Evolutionary conservation across 257 asterid species (phyloP).

Genomic region (Capsicum chinense): DNA sequence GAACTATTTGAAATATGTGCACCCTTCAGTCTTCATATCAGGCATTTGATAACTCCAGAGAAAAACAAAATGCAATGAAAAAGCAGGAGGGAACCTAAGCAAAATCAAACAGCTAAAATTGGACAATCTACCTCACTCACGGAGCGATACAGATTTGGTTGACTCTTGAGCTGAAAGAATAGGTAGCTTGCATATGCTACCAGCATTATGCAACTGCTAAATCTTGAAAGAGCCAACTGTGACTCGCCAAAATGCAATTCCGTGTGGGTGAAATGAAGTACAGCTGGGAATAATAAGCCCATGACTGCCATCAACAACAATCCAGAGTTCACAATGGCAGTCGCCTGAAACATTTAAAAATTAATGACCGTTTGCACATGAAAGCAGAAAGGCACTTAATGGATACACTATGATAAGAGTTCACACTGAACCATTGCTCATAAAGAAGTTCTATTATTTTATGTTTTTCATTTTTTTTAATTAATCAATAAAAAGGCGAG

Average conservation of each 20-base stretch:
- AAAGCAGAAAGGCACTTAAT: background rate
- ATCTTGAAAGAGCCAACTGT: slow-evolving; percentile 89
- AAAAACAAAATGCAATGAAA: slow-evolving; percentile 17
- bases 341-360: slow-evolving; percentile 60
- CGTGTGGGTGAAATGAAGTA: slow-evolving; percentile 87
- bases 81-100: background rate
- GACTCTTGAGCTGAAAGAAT: slow-evolving; percentile 91
- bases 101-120: slow-evolving; percentile 16
- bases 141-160: slow-evolving; percentile 54
- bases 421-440: background rate
- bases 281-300: slow-evolving; percentile 94
- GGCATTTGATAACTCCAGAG: background rate
- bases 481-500: slow-evolving; percentile 29
- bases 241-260: slow-evolving; percentile 88
- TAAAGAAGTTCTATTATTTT: background rate
- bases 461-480: background rate
- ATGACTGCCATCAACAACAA: slow-evolving; percentile 95
- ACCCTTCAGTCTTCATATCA: slow-evolving; percentile 16
- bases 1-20: background rate
- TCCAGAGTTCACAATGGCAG: slow-evolving; percentile 91
- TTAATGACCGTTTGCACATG: slow-evolving; percentile 38
- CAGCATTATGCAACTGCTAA: slow-evolving; percentile 94
- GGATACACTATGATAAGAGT: background rate
- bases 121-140: slow-evolving; percentile 58
- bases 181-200: slow-evolving; percentile 93